Conservation (phyloP, 495 filamentous ascomycete genomes). For the Penicillium cataractarum region DNA sequence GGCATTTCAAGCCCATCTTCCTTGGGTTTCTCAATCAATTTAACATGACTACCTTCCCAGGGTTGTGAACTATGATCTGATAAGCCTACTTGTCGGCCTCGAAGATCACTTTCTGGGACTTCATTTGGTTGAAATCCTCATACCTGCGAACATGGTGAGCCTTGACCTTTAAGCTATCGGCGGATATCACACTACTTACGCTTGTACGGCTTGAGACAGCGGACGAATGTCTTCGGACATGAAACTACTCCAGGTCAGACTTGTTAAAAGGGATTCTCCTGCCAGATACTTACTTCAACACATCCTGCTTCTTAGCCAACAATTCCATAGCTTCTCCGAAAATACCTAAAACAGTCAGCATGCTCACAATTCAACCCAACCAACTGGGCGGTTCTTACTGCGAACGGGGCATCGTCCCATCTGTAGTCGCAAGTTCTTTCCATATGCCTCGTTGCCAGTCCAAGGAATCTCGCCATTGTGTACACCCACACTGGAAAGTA, state of each 20-base stretch:
- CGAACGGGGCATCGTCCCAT: constrained; percentile 90
- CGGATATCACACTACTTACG: constrained; percentile 21
- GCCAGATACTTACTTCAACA: constrained; percentile 26
- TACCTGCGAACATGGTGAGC: constrained; percentile 20
- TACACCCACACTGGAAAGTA: constrained; percentile 82
- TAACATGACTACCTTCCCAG: no score
- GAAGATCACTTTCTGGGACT: constrained; percentile 42
- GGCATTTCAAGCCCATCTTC: neutral
- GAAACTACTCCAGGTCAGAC: constrained; percentile 33
- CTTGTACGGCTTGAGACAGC: constrained; percentile 39
- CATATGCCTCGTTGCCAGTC: constrained; percentile 82
- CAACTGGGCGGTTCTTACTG: constrained; percentile 19
- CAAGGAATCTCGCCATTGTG: constrained; percentile 90
- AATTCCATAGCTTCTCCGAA: constrained; percentile 66
- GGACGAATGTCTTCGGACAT: constrained; percentile 44
- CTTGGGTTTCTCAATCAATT: no score
- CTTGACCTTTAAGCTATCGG: neutral
- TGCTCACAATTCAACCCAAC: neutral
- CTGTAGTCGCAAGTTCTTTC: constrained; percentile 84
- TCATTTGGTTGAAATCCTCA: constrained; percentile 43
- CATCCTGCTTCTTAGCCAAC: constrained; percentile 57
- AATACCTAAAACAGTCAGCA: constrained; percentile 28
- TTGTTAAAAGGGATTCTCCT: neutral
- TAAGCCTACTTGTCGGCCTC: constrained; percentile 34
- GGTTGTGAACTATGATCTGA: neutral